phyloP scores from a whole-genome alignment of 2,329 filamentous ascomycete genomes.

The Diaporthe velutina region DNA sequence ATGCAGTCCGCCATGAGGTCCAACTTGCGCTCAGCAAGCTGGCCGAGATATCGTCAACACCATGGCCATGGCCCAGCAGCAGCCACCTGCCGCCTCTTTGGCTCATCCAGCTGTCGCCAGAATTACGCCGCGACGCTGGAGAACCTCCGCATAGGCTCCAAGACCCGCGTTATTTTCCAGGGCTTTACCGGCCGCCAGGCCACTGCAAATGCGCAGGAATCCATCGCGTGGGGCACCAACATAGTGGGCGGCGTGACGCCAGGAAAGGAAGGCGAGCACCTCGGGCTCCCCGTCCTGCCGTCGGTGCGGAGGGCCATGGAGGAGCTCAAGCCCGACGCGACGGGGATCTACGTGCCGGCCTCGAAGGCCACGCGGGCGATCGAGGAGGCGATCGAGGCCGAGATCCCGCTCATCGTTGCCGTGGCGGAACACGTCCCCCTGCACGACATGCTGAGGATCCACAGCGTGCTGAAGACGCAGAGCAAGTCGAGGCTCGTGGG shows the following conservation, averaged over 20 bases:
- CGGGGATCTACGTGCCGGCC: constrained; percentile 85
- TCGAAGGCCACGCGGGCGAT: constrained; percentile 79
- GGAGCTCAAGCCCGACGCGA: constrained; percentile 79
- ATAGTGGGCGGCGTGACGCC: constrained; percentile 85
- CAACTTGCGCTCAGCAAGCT: constrained; percentile 19
- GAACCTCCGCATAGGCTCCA: constrained; percentile 34
- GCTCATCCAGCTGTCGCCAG: constrained; percentile 13
- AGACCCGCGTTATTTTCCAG: constrained; percentile 40
- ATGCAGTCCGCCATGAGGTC: constrained; percentile 36
- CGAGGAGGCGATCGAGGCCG: constrained; percentile 83
- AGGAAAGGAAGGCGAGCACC: constrained; percentile 76
- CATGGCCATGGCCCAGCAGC: neutral
- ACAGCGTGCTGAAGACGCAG: constrained; percentile 79
- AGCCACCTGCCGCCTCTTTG: constrained; percentile 10
- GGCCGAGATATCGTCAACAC: neutral
- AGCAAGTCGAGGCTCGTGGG: constrained; percentile 80
- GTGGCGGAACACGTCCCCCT: constrained; percentile 86
- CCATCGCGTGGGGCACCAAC: constrained; percentile 82
- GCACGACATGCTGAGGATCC: constrained; percentile 79
- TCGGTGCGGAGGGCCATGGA: constrained; percentile 77
- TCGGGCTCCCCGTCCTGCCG: constrained; percentile 79
- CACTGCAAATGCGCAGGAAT: constrained; percentile 82
- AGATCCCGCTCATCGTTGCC: constrained; percentile 82
- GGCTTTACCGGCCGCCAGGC: constrained; percentile 59
- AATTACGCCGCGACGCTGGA: constrained; percentile 30